These are phyloP conservation scores for Auricularia heimuer DNA, from an alignment of 768 basidiomycete species.

Conservation along the genomic window DNA sequence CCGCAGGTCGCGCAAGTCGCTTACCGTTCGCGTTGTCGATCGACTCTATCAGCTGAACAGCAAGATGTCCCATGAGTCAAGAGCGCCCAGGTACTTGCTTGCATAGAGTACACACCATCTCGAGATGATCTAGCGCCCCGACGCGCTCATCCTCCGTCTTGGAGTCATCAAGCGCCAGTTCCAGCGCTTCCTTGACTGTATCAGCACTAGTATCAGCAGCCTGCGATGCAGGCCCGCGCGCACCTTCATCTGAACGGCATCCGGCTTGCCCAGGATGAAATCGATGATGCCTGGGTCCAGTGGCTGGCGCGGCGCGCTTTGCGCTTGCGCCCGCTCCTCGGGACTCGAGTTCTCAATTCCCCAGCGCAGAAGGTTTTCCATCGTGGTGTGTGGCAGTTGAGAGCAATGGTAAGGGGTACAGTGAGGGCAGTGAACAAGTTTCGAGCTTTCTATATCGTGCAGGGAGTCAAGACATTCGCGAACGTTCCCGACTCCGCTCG, in stretches of 20 bases:
- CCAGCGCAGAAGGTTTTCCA: conserved; percentile 79
- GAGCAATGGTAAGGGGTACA: not conserved
- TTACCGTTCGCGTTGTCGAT: conserved; percentile 87
- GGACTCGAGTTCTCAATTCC: conserved; percentile 59
- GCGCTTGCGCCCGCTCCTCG: conserved; percentile 13
- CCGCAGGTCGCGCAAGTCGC: not conserved
- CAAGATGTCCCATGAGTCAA: not conserved
- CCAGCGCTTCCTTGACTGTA: conserved; percentile 44
- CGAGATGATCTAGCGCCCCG: conserved; percentile 69
- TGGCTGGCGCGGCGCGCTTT: conserved; percentile 25
- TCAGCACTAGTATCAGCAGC: not conserved
- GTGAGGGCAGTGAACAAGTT: not conserved
- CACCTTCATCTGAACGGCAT: conserved; percentile 69
- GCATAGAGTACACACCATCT: conserved; percentile 51
- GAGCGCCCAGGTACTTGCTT: not conserved
- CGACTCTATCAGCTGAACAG: conserved; percentile 61
- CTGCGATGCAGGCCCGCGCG: not conserved
- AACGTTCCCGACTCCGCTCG: not conserved
- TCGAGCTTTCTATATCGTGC: no score
- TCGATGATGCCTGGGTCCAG: conserved; percentile 82
- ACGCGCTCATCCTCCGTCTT: conserved; percentile 50
- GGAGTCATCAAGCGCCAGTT: conserved; percentile 46
- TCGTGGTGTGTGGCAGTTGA: conserved; percentile 15
- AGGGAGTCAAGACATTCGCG: not conserved
- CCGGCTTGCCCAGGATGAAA: conserved; percentile 73